Percentiles rank a stretch among this genome's conserved stretches.
Evolutionary conservation across 2,329 filamentous ascomycete species (phyloP).

Genomic region (Aspergillus alliaceus): DNA sequence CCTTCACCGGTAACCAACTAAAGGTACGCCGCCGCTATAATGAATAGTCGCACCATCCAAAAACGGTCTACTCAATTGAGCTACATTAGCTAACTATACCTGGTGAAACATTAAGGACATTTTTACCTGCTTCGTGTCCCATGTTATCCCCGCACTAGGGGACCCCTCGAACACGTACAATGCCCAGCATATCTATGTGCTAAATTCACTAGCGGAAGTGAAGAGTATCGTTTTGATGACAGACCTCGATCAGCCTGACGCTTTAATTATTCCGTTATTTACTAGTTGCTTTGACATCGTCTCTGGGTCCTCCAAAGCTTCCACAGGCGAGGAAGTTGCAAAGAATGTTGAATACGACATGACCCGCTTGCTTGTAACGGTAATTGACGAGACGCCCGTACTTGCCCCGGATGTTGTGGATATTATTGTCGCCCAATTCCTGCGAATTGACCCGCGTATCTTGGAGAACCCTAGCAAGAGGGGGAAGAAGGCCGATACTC

Average conservation of each 20-base stretch:
- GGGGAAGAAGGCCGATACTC: conserved; percentile 53
- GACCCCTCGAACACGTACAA: conserved; percentile 89
- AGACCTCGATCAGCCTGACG: conserved; percentile 80
- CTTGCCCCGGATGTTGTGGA: conserved; percentile 83
- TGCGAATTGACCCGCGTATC: conserved; percentile 74
- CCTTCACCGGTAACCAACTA: conserved; percentile 84
- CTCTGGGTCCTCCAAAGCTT: conserved; percentile 71
- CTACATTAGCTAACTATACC: conserved; percentile 13
- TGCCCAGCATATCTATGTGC: conserved; percentile 85
- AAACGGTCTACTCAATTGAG: not conserved
- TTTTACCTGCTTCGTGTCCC: conserved; percentile 82
- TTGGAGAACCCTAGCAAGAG: conserved; percentile 55
- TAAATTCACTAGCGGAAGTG: conserved; percentile 84
- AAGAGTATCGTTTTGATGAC: conserved; percentile 92
- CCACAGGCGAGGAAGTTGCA: conserved; percentile 76
- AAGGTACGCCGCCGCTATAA: conserved; percentile 61
- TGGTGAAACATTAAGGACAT: conserved; percentile 69
- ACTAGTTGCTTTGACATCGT: conserved; percentile 89
- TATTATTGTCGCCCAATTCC: conserved; percentile 91
- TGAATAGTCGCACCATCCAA: not conserved
- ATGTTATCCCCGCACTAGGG: conserved; percentile 79
- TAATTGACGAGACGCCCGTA: conserved; percentile 81
- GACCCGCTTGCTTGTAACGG: conserved; percentile 76
- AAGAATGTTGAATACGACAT: conserved; percentile 95
- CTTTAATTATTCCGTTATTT: conserved; percentile 78